phyloP scores from a whole-genome alignment of 345 rosid species.

The Eucalyptus albens region DNA sequence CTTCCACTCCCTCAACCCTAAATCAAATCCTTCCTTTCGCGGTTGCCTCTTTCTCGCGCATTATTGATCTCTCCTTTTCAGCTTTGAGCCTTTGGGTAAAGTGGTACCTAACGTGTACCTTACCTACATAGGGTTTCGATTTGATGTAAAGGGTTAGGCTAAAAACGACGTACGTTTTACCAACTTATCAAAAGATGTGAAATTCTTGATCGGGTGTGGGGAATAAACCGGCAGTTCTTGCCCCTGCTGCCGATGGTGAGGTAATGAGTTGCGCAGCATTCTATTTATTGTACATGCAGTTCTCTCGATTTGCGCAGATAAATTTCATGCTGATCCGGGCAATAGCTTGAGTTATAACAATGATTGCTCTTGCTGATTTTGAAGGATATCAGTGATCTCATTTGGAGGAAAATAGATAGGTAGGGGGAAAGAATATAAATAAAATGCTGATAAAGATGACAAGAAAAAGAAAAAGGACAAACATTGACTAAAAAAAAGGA shows the following conservation, averaged over 20 bases:
- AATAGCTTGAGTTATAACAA: neutral
- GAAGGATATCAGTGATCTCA: neutral
- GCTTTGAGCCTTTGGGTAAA: neutral
- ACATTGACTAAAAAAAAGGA: neutral
- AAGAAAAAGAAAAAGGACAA: neutral
- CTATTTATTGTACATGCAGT: neutral
- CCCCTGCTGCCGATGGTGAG: neutral
- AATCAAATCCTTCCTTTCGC: neutral
- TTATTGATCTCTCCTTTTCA: neutral
- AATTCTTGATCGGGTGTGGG: neutral
- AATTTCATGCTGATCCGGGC: neutral
- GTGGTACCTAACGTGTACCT: neutral
- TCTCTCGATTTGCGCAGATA: neutral
- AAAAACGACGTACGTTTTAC: neutral
- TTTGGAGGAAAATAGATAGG: neutral
- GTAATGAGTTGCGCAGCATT: neutral
- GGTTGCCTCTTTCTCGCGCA: neutral
- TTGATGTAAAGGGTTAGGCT: neutral
- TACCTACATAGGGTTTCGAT: neutral
- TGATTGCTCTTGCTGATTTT: neutral
- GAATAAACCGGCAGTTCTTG: neutral
- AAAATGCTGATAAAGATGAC: neutral
- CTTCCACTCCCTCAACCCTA: neutral
- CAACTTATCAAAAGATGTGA: neutral
- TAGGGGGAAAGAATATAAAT: neutral